These are phyloP conservation scores for Alternaria alternata DNA, from an alignment of 2,329 filamentous ascomycete genomes.

Conservation along the genomic window DNA sequence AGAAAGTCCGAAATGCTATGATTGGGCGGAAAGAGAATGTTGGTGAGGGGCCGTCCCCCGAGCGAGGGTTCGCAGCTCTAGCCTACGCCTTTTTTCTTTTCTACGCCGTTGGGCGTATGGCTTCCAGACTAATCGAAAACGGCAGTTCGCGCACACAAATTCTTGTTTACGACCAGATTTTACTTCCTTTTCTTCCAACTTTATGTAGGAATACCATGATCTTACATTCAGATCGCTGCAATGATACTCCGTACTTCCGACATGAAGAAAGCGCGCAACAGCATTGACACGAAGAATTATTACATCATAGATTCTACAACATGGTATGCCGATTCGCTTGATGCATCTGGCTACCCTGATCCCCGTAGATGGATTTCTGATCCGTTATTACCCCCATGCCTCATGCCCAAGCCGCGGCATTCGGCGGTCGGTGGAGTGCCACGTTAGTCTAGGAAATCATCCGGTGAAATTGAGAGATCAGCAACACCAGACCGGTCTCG, in stretches of 20 bases:
- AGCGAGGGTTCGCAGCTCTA: conserved; percentile 32
- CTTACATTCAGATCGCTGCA: neutral
- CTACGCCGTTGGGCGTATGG: conserved; percentile 19
- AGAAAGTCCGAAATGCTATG: conserved; percentile 6
- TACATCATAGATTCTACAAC: conserved; percentile 1
- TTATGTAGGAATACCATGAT: conserved; percentile 4
- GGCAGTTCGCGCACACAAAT: neutral
- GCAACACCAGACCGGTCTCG: conserved; percentile 16
- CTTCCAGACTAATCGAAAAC: conserved; percentile 10
- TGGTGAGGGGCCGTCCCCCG: conserved; percentile 17
- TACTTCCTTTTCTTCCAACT: conserved; percentile 10
- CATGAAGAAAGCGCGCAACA: neutral
- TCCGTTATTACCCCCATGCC: neutral
- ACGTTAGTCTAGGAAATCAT: conserved; percentile 13
- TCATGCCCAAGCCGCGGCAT: conserved; percentile 5
- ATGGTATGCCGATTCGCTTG: neutral
- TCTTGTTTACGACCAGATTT: neutral
- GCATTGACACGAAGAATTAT: neutral
- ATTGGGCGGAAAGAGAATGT: conserved; percentile 11
- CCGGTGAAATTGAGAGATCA: conserved; percentile 17
- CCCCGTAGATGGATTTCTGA: neutral
- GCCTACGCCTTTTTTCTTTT: conserved; percentile 14
- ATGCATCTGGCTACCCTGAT: neutral
- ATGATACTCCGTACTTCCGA: conserved; percentile 4
- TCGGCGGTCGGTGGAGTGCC: conserved; percentile 10